phyloP scores from a whole-genome alignment of 176 grass and related monocot species.

The Raddia distichophylla region DNA sequence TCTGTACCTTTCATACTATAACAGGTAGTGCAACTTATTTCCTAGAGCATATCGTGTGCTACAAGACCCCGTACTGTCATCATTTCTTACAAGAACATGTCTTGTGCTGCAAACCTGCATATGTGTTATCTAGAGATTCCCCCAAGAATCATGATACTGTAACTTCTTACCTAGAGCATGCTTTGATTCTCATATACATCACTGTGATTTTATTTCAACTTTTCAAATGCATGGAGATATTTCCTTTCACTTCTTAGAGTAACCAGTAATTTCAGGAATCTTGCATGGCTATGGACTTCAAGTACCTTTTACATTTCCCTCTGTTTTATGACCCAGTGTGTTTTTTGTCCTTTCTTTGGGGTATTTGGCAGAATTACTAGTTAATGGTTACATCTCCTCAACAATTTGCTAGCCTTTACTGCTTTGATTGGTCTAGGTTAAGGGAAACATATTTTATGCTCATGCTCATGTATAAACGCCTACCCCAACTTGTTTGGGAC shows the following conservation, averaged over 20 bases:
- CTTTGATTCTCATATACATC: constrained; percentile 23
- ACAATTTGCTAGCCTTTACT: neutral
- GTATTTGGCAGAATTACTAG: neutral
- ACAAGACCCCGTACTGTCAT: too few species aligned
- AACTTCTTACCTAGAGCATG: constrained; percentile 10
- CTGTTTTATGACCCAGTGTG: neutral
- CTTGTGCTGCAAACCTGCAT: too few species aligned
- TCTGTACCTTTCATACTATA: constrained; percentile 10
- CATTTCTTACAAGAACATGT: neutral
- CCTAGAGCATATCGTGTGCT: too few species aligned
- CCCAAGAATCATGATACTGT: neutral
- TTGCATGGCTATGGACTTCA: constrained; percentile 15
- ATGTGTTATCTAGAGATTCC: too few species aligned
- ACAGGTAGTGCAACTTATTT: neutral
- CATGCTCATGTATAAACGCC: too few species aligned
- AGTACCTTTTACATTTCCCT: constrained; percentile 9
- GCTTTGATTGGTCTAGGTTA: neutral
- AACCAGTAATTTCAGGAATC: neutral
- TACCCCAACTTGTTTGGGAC: too few species aligned
- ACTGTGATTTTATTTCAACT: neutral
- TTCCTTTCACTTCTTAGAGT: constrained; percentile 15
- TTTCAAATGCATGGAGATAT: neutral
- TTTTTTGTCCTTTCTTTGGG: constrained; percentile 8
- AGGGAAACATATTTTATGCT: too few species aligned
- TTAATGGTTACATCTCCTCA: neutral